Base-by-base conservation (phyloP, 192 early-diverging fungal species). In the Allomyces javanicus region DNA sequence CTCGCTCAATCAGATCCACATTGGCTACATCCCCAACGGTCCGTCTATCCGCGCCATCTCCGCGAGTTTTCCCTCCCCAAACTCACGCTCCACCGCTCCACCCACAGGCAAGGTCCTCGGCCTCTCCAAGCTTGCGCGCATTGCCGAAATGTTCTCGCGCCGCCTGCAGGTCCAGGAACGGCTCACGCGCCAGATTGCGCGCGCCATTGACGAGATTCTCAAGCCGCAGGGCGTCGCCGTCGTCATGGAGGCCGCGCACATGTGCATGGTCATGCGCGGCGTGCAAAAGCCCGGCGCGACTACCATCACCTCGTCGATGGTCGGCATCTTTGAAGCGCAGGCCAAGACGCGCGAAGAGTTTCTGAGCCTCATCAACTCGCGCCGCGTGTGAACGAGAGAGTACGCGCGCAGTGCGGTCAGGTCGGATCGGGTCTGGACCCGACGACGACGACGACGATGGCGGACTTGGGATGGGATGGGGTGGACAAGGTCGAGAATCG, bases 181-280 rank as follows among this genome's bases (percentile, higher is more conserved):
- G 14, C 76, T 99, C 66, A 99, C 96, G 24, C 97, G 97, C 79
- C 96, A 99, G 72, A 86, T 99, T 62, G 94, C 94, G 3, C 78
- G 86, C 55, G 85, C 93, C 11, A 74, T 99, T 44, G 80, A 90
- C 75, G 92, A 94, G 72, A 85, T 94, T 24, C 76, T 99, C 9
- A 82, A 96, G 73, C 94, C 96, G 24, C 86, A 87, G 72, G 96
- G 96, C 50, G 94, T 99, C 40, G 96, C 96, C 19, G 94, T 97
- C 25, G 89, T 93, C 50, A 92, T 99, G 79, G 93, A 99, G 76
- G 89, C 92, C 9, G 87, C 82, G 81, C 94, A 96, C 73, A 86
- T 92, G 72, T 96, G 94, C 78, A 96, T 96, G 94, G 88, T 89
- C 24, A 94, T 94, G 94, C 83, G 94, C 21, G 94, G 94, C 21